Base-by-base conservation (phyloP, 441 rosid species). In the Sinapis alba region DNA sequence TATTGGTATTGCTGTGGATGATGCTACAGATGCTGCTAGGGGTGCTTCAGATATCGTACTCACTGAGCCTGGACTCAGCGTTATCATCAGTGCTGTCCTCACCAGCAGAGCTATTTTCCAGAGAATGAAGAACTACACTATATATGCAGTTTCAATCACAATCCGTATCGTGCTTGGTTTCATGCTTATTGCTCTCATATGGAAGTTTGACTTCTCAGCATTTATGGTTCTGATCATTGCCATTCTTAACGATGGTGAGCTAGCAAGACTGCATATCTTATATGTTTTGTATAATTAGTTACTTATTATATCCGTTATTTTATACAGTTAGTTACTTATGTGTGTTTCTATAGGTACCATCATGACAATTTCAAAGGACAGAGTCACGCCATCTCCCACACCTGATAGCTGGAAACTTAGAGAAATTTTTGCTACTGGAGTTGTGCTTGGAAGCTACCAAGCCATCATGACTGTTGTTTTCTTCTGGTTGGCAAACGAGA, bases 141-240 rank as follows among this genome's bases (percentile, higher is more conserved):
- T 86, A 28, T 84, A 83, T 77, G 88, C 87, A 2, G 79, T 83
- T 8, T 84, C 90, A 0, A 84, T 86, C 82, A 86, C 88, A 32
- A 84, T 84, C 43, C 88, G 83, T 82, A 80, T 83, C 23, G 88
- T 87, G 88, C 81, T 87, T 59, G 93, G 93, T 41, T 89, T 89
- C 86, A 74, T 89, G 93, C 78, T 89, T 67, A 89, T 89, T 78
- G 93, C 93, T 71, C 62, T 89, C 74, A 87, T 89, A 58, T 89
- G 97, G 97, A 85, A 85, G 83, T 89, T 78, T 24, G 97, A 91
- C 83, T 91, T 91, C 83, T 87, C 94, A 43, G 94, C 97, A 18
- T 91, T 91, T 81, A 89, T 91, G 97, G 90, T 91, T 83, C 74
- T 91, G 84, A 91, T 91, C 72, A 91, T 91, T 75, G 97, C 97